Percentiles rank a stretch among this genome's conserved stretches.
Conservation (phyloP, 2,329 filamentous ascomycete species). For the Ploettnerulaceae sp. region DNA sequence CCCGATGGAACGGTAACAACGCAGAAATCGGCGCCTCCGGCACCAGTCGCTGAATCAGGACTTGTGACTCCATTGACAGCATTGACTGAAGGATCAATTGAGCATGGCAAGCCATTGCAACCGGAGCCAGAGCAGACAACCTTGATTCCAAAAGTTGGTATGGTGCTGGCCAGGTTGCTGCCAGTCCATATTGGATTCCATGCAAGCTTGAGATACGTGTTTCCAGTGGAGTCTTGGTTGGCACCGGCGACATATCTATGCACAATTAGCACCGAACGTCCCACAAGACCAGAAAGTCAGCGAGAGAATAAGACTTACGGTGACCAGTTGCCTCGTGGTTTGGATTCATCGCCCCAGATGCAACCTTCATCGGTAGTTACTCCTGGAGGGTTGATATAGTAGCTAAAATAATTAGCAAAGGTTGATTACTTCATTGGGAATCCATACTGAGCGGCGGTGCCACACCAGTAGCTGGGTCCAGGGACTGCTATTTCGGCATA, state of each 20-base stretch:
- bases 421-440: background rate
- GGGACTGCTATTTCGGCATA: slow-evolving; percentile 64
- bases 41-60: slow-evolving; percentile 50
- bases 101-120: slow-evolving; percentile 72
- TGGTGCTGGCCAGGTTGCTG: slow-evolving; percentile 37
- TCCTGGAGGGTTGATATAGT: slow-evolving; percentile 74
- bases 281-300: no score
- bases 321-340: slow-evolving; percentile 69
- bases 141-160: slow-evolving; percentile 63
- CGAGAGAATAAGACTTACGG: no score
- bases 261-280: no score
- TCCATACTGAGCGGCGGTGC: slow-evolving; percentile 69
- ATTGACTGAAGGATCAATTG: slow-evolving; percentile 57
- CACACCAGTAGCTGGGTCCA: slow-evolving; percentile 63
- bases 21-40: slow-evolving; percentile 66
- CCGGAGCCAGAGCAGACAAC: slow-evolving; percentile 61
- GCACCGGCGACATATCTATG: slow-evolving; percentile 75
- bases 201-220: slow-evolving; percentile 70
- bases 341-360: slow-evolving; percentile 61
- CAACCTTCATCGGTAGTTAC: slow-evolving; percentile 56
- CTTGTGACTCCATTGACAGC: slow-evolving; percentile 56
- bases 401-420: slow-evolving; percentile 43
- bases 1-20: slow-evolving; percentile 71
- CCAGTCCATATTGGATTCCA: slow-evolving; percentile 72
- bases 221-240: slow-evolving; percentile 59